Percentiles rank a stretch among this genome's conserved stretches.
Conservation (phyloP, 331 rosid species). For the Cucumis variabilis region DNA sequence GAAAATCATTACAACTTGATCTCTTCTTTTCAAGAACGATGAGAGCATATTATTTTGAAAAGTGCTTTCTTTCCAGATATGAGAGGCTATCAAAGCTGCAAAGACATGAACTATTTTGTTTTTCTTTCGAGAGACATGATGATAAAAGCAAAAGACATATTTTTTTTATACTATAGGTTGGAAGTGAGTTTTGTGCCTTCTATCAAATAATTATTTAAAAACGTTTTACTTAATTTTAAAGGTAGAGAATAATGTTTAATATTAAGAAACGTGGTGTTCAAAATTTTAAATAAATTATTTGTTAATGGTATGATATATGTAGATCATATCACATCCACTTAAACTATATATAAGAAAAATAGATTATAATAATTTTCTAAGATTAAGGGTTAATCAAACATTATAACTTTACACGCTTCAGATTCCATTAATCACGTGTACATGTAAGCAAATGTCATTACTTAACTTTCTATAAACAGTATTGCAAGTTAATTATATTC, state of each 20-base stretch:
- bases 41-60: too few species aligned
- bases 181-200: too few species aligned
- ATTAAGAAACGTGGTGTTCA: background rate
- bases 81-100: too few species aligned
- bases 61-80: too few species aligned
- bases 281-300: background rate
- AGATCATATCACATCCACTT: background rate
- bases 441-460: background rate
- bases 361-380: background rate
- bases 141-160: too few species aligned
- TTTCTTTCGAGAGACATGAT: too few species aligned
- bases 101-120: too few species aligned
- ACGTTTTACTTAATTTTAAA: background rate
- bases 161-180: too few species aligned
- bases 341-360: background rate
- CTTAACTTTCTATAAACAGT: background rate
- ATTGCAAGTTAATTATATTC: background rate
- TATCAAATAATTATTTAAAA: too few species aligned
- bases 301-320: background rate
- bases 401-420: background rate
- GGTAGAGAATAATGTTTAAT: background rate
- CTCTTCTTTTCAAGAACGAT: too few species aligned
- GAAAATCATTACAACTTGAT: too few species aligned
- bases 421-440: slow-evolving; percentile 16
- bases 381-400: background rate